These are phyloP conservation scores for Trametopsis cervina DNA, from an alignment of 768 basidiomycete genomes.

Conservation along the genomic window DNA sequence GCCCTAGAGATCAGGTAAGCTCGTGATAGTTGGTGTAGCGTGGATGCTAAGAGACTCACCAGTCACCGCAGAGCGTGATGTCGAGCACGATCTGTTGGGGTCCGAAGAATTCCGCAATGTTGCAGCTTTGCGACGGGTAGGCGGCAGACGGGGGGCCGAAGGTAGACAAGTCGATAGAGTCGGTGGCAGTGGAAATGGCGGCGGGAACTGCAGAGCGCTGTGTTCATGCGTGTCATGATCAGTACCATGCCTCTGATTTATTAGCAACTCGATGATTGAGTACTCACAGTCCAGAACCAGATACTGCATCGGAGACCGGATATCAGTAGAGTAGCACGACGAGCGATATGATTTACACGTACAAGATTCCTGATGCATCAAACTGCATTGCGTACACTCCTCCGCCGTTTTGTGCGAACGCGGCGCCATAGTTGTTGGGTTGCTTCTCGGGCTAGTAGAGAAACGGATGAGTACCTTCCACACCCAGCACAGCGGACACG, in stretches of 20 bases:
- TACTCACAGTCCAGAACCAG: conserved; percentile 44
- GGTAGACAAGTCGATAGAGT: conserved; percentile 29
- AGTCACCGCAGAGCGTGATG: conserved; percentile 50
- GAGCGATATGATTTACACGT: conserved; percentile 12
- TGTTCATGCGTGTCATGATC: no score
- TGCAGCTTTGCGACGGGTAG: conserved; percentile 34
- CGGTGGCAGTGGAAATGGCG: conserved; percentile 26
- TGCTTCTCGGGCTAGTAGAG: conserved; percentile 22
- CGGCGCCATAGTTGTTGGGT: conserved; percentile 31
- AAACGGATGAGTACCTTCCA: background rate
- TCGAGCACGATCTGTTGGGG: conserved; percentile 48
- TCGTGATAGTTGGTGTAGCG: background rate
- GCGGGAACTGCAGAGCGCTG: conserved; percentile 33
- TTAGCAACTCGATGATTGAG: no score
- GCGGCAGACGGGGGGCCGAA: conserved; percentile 42
- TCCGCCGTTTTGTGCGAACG: conserved; percentile 41
- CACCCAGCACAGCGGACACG: conserved; percentile 10
- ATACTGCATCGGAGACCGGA: conserved; percentile 27
- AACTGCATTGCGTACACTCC: conserved; percentile 67
- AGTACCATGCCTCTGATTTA: background rate
- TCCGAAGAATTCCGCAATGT: conserved; percentile 38
- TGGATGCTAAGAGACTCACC: conserved; percentile 26
- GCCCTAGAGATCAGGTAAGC: conserved; percentile 33
- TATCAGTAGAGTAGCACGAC: background rate
- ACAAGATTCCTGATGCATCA: conserved; percentile 46